phyloP scores from a whole-genome alignment of 2,329 filamentous ascomycete genomes.

The Acephala macrosclerotiorum region DNA sequence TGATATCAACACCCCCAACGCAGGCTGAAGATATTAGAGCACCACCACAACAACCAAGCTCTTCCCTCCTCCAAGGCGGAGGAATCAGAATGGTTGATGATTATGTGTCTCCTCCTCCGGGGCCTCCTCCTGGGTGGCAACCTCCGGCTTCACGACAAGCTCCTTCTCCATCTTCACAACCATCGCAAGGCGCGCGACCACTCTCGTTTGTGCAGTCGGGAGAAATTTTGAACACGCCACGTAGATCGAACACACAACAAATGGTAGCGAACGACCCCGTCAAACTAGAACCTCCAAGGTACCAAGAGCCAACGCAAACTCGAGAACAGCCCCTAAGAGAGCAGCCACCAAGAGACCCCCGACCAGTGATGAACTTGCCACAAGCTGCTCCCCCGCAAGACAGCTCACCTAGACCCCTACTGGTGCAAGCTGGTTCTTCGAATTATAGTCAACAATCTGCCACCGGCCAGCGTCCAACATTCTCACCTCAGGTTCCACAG shows the following conservation, averaged over 20 bases:
- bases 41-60: not conserved
- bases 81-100: not conserved
- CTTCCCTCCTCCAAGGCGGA: not conserved
- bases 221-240: not conserved
- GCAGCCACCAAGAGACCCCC: not conserved
- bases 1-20: not conserved
- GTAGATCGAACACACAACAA: not conserved
- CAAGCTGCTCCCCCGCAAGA: not conserved
- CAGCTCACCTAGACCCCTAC: slow-evolving; percentile 6
- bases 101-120: not conserved
- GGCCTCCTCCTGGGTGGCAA: not conserved
- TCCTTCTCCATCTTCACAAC: not conserved
- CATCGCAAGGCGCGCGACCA: slow-evolving; percentile 5
- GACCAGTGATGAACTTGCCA: not conserved
- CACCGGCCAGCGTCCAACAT: slow-evolving; percentile 5
- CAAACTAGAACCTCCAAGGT: not conserved
- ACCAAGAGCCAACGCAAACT: not conserved
- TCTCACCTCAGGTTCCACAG: slow-evolving; percentile 11
- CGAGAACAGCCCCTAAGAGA: not conserved
- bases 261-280: not conserved
- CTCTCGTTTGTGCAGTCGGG: slow-evolving; percentile 1
- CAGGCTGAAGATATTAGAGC: not conserved
- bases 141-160: not conserved
- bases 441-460: slow-evolving; percentile 14
- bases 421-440: slow-evolving; percentile 22